These are phyloP conservation scores for Hyaloscypha bicolor DNA, from an alignment of 495 filamentous ascomycete genomes.

Conservation along the genomic window DNA sequence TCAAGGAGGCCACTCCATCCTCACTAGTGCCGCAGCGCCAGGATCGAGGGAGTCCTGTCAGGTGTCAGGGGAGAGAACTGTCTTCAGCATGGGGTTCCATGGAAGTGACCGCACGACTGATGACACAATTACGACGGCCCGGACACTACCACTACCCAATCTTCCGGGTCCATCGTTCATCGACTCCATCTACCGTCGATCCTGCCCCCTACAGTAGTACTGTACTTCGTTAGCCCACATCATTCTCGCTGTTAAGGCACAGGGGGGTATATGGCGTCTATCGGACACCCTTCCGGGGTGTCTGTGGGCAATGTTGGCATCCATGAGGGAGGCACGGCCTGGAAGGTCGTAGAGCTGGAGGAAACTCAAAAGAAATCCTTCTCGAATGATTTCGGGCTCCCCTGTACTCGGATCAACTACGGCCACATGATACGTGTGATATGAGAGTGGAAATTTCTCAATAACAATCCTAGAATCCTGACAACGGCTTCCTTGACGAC, in stretches of 20 bases:
- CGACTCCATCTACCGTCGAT: background rate
- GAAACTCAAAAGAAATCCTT: background rate
- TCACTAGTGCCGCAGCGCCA: background rate
- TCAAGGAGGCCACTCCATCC: background rate
- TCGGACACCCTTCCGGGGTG: background rate
- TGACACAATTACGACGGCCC: background rate
- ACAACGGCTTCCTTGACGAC: background rate
- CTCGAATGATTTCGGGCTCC: background rate
- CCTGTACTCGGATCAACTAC: background rate
- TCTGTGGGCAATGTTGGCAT: background rate
- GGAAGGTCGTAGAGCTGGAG: background rate
- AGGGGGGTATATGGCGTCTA: background rate
- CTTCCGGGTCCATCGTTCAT: slow-evolving; percentile 2
- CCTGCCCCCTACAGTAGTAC: background rate
- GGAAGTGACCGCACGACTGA: no score
- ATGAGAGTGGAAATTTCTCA: background rate
- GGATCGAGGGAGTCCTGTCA: background rate
- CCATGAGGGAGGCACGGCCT: background rate
- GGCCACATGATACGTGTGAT: background rate
- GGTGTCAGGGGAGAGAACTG: no score
- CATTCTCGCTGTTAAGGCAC: background rate
- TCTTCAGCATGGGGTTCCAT: no score
- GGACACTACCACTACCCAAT: background rate
- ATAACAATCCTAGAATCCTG: background rate
- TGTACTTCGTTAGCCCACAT: background rate